Conservation (phyloP, 192 early-diverging fungal genomes). For the Pilobolus umbonatus region DNA sequence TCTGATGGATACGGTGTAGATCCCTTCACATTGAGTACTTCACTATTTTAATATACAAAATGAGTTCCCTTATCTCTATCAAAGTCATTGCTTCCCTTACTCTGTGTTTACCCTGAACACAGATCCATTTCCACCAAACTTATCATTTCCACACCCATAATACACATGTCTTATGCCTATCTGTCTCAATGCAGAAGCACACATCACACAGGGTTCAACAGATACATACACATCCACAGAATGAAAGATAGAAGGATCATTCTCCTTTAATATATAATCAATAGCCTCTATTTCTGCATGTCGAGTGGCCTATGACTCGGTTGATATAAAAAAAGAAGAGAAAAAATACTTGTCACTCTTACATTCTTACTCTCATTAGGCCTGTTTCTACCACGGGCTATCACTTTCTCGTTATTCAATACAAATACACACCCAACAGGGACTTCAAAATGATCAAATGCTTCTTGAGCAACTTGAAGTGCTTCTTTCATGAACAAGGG, state of each 20-base stretch:
- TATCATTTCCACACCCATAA: slow-evolving; percentile 90
- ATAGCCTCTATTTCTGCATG: slow-evolving; percentile 96
- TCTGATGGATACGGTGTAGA: slow-evolving; percentile 54
- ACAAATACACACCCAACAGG: slow-evolving; percentile 98
- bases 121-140: slow-evolving; percentile 96
- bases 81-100: slow-evolving; percentile 38
- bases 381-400: slow-evolving; percentile 81
- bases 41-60: neutral
- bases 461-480: slow-evolving; percentile 66
- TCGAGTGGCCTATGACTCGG: slow-evolving; percentile 65
- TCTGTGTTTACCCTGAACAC: slow-evolving; percentile 73
- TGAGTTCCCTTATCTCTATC: neutral
- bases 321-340: neutral
- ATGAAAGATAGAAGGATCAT: slow-evolving; percentile 30
- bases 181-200: slow-evolving; percentile 84
- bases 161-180: slow-evolving; percentile 79
- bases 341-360: slow-evolving; percentile 15
- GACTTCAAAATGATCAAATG: slow-evolving; percentile 77
- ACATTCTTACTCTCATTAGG: slow-evolving; percentile 88
- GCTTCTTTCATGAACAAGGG: slow-evolving; percentile 28
- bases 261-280: slow-evolving; percentile 58
- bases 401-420: slow-evolving; percentile 48
- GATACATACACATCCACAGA: slow-evolving; percentile 86
- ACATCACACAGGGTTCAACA: slow-evolving; percentile 98
- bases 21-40: neutral